Evolutionary conservation across 73 alveolate species (phyloP).

Genomic region (Paramecium primaurelia): DNA sequence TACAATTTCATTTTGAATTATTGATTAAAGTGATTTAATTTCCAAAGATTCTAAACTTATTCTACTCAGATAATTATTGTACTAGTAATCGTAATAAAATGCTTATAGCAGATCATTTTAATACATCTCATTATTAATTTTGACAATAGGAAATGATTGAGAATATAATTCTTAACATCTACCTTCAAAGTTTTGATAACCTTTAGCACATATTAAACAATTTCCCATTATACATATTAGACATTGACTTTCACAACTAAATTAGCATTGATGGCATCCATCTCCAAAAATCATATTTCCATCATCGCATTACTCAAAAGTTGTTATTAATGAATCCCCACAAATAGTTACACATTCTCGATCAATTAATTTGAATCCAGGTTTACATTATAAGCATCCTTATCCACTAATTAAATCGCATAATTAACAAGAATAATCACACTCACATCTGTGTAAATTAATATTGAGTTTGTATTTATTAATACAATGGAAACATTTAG

Average conservation of each 20-base stretch:
- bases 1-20: not conserved
- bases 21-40: not conserved
- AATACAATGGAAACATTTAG: slow-evolving; percentile 68
- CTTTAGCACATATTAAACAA: not conserved
- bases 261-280: not conserved
- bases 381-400: not conserved
- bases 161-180: not conserved
- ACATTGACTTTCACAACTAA: not conserved
- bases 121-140: not conserved
- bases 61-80: not conserved
- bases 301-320: not conserved
- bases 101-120: slow-evolving; percentile 43
- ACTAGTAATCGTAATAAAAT: not conserved
- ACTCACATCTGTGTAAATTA: not conserved
- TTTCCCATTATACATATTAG: not conserved
- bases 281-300: not conserved
- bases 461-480: not conserved
- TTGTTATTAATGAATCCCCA: not conserved
- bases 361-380: not conserved
- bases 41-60: not conserved
- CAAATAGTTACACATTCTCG: not conserved
- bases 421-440: not conserved
- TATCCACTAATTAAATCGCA: not conserved
- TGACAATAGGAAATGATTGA: not conserved
- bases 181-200: not conserved